Evolutionary conservation across 2,329 filamentous ascomycete species (phyloP).

Genomic region (Hypoxylon sp.): DNA sequence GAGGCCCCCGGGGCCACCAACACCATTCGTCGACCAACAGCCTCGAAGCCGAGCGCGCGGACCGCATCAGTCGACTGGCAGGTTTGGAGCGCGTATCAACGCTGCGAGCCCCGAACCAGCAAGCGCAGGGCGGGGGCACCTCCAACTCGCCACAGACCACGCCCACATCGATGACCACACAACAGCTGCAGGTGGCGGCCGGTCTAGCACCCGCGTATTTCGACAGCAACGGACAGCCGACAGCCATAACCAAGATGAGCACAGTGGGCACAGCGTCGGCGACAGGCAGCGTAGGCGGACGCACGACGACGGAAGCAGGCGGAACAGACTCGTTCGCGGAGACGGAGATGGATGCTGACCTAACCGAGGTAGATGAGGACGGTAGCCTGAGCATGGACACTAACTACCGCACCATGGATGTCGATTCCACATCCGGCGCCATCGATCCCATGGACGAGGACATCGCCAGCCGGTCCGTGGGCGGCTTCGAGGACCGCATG

Average conservation of each 20-base stretch:
- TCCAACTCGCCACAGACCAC: conserved; percentile 66
- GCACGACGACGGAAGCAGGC: conserved; percentile 66
- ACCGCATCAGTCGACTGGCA: conserved; percentile 93
- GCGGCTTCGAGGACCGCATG: conserved; percentile 77
- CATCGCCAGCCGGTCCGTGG: conserved; percentile 62
- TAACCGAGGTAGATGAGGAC: conserved; percentile 71
- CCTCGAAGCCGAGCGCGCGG: conserved; percentile 91
- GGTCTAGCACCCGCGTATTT: conserved; percentile 80
- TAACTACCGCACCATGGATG: conserved; percentile 70
- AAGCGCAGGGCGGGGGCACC: conserved; percentile 50
- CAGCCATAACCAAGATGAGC: conserved; percentile 81
- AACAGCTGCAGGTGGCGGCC: conserved; percentile 54
- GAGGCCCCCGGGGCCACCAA: conserved; percentile 68
- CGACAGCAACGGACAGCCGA: conserved; percentile 79
- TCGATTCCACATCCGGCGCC: conserved; percentile 60
- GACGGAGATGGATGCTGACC: conserved; percentile 62
- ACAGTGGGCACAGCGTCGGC: conserved; percentile 93
- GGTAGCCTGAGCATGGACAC: conserved; percentile 80
- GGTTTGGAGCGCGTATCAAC: conserved; percentile 91
- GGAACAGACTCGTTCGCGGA: conserved; percentile 67
- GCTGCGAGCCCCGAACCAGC: conserved; percentile 67
- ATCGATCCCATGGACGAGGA: conserved; percentile 57
- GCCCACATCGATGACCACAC: conserved; percentile 63
- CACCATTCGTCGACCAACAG: conserved; percentile 76
- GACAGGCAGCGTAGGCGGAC: conserved; percentile 81